Conservation (phyloP, 768 basidiomycete genomes). For the Hericium erinaceus region DNA sequence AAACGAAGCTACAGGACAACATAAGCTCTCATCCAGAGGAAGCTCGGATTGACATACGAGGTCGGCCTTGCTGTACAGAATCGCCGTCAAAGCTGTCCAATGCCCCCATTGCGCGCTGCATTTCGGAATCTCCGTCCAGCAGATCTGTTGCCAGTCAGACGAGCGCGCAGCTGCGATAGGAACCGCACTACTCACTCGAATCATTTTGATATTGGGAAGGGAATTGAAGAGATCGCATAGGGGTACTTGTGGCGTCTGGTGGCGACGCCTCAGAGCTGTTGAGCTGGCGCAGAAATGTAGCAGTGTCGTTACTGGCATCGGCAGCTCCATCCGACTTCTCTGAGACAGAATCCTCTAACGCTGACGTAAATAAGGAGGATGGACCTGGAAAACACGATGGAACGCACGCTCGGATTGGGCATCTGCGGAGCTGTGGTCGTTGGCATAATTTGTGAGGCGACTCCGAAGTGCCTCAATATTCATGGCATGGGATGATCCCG, state of each 20-base stretch:
- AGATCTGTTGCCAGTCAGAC: conserved; percentile 6
- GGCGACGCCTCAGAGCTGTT: not conserved
- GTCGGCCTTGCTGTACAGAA: conserved; percentile 4
- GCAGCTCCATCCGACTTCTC: conserved; percentile 2
- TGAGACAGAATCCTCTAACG: conserved; percentile 6
- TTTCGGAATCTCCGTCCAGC: conserved; percentile 15
- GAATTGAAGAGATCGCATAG: conserved; percentile 12
- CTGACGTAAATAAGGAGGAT: not conserved
- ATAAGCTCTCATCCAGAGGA: not conserved
- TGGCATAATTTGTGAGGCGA: conserved; percentile 1
- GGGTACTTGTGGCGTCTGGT: conserved; percentile 1
- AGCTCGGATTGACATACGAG: conserved; percentile 2
- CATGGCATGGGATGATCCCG: conserved; percentile 5
- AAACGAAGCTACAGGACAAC: not conserved
- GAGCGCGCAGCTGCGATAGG: not conserved
- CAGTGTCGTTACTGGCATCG: conserved; percentile 6
- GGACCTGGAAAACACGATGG: not conserved
- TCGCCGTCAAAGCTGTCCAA: conserved; percentile 11
- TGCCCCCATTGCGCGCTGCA: conserved; percentile 13
- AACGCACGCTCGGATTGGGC: not conserved
- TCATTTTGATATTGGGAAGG: conserved; percentile 9
- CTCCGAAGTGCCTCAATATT: conserved; percentile 9
- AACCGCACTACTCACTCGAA: conserved; percentile 5
- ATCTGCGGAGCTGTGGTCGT: not conserved
- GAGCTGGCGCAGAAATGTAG: conserved; percentile 6